These are phyloP conservation scores for Solanum pinnatisectum DNA, from an alignment of 257 asterid species.

Conservation along the genomic window DNA sequence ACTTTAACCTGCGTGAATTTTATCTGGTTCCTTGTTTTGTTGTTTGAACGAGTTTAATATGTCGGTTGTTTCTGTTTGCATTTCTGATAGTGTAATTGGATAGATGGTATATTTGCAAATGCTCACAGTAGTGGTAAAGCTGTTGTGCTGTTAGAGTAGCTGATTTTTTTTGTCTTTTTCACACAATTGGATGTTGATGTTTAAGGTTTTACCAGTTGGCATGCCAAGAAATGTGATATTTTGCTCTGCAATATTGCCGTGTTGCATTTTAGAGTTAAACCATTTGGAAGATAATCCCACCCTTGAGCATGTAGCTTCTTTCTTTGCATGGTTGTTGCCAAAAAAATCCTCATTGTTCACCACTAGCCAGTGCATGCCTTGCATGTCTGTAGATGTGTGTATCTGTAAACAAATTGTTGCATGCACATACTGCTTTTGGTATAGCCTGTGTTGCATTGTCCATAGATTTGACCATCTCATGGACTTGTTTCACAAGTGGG, in stretches of 20 bases:
- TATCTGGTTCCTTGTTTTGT: not conserved
- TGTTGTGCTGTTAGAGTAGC: not conserved
- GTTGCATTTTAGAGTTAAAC: not conserved
- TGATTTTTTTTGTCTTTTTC: not conserved
- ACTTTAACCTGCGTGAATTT: not conserved
- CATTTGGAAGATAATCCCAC: not conserved
- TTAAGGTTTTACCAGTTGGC: not conserved
- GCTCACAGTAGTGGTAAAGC: not conserved
- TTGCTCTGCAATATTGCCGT: not conserved
- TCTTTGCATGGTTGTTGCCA: not conserved
- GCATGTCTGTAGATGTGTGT: not conserved
- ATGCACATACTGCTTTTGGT: not conserved
- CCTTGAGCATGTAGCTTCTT: not conserved
- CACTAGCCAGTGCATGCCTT: not conserved
- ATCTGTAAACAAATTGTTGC: not conserved
- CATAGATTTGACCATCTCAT: not conserved
- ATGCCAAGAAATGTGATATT: not conserved
- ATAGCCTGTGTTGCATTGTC: not conserved
- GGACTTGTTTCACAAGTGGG: not conserved
- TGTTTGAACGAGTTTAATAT: not conserved
- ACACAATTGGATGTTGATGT: not conserved
- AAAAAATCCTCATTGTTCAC: not conserved
- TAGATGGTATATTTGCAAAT: not conserved
- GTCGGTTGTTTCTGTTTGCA: not conserved
- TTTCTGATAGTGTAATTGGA: not conserved